These are phyloP conservation scores for Phytophthora aleatoria DNA, from an alignment of 352 stramenopile genomes.

Conservation along the genomic window DNA sequence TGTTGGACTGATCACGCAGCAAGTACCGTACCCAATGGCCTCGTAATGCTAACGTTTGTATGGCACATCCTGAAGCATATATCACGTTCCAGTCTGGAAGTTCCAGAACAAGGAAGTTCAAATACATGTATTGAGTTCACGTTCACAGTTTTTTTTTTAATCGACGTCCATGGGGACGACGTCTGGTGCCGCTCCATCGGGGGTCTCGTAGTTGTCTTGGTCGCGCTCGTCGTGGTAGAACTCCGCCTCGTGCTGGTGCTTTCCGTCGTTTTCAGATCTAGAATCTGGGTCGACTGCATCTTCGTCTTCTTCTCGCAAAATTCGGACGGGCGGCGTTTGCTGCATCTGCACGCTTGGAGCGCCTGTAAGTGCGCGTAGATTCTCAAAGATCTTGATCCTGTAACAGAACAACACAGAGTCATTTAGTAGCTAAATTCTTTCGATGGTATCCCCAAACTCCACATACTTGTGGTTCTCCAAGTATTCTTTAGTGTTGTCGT, in stretches of 20 bases:
- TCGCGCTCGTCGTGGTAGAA: conserved; percentile 80
- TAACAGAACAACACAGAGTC: conserved; percentile 9
- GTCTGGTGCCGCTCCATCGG: conserved; percentile 45
- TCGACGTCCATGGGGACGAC: conserved; percentile 76
- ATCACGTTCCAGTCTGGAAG: neutral
- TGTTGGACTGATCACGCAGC: conserved; percentile 1
- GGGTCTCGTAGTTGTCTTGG: conserved; percentile 50
- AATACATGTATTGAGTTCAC: neutral
- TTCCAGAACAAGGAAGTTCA: too few species aligned
- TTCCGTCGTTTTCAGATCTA: conserved; percentile 66
- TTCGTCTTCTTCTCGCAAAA: conserved; percentile 80
- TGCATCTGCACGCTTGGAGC: conserved; percentile 84
- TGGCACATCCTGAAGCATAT: conserved; percentile 1
- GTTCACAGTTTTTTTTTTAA: conserved; percentile 16
- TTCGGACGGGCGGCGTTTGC: conserved; percentile 57
- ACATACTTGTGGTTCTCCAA: conserved; percentile 82
- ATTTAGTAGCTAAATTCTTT: conserved; percentile 3
- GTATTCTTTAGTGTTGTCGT: conserved; percentile 79
- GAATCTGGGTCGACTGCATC: conserved; percentile 62
- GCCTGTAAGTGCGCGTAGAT: conserved; percentile 68
- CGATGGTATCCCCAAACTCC: neutral
- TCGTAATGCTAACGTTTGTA: neutral
- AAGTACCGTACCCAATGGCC: neutral
- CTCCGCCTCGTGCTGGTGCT: conserved; percentile 73
- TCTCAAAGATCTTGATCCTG: conserved; percentile 86